phyloP scores from a whole-genome alignment of 2,329 filamentous ascomycete genomes.

The Pseudogymnoascus sp. region DNA sequence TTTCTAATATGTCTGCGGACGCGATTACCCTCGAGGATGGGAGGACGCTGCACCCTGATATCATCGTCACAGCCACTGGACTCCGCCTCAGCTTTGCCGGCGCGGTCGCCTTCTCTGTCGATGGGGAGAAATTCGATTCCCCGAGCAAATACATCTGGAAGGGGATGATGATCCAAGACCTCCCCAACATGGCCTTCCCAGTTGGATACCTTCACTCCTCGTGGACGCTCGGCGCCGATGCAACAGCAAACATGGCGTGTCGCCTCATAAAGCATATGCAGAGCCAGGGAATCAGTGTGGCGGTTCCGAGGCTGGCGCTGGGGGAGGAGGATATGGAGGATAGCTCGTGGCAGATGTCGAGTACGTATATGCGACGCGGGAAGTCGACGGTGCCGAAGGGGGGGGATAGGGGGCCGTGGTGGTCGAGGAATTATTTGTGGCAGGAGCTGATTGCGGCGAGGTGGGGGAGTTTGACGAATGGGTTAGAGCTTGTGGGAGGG shows the following conservation, averaged over 20 bases:
- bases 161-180: constrained; percentile 49
- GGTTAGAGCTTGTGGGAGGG: not conserved
- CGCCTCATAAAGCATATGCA: constrained; percentile 44
- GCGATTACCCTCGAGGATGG: constrained; percentile 38
- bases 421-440: constrained; percentile 3
- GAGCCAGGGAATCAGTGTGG: constrained; percentile 32
- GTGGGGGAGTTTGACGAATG: not conserved
- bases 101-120: constrained; percentile 40
- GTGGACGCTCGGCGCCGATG: constrained; percentile 56
- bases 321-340: constrained; percentile 13
- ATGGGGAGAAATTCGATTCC: constrained; percentile 38
- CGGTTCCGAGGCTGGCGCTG: constrained; percentile 36
- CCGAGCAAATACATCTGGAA: constrained; percentile 47
- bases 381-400: not conserved
- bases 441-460: not conserved
- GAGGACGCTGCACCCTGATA: constrained; percentile 43
- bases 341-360: not conserved
- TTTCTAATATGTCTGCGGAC: constrained; percentile 36
- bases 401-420: not conserved
- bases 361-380: not conserved
- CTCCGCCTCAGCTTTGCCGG: constrained; percentile 48
- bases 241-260: constrained; percentile 39
- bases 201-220: constrained; percentile 52
- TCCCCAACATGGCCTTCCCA: constrained; percentile 52
- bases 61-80: constrained; percentile 59